Evolutionary conservation across 192 early-diverging fungal species (phyloP).

Genomic region (Mortierella antarctica): DNA sequence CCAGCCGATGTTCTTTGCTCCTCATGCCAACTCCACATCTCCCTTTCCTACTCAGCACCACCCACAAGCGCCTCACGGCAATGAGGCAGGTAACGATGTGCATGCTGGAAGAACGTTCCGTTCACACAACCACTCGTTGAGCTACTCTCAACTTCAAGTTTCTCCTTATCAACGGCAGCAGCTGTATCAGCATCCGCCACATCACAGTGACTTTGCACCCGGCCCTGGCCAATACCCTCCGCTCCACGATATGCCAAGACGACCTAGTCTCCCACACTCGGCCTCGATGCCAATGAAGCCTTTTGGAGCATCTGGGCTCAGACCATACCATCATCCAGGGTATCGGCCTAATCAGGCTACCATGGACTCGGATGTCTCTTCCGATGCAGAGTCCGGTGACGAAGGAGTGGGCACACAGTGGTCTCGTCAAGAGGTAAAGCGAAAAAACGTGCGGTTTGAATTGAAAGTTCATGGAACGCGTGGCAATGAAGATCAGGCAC

Average conservation of each 20-base stretch:
- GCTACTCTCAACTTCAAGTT: constrained; percentile 30
- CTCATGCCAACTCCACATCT: background rate
- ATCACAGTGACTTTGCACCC: background rate
- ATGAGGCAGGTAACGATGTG: constrained; percentile 2
- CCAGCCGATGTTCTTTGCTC: background rate
- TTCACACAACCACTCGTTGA: constrained; percentile 30
- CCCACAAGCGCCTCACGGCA: background rate
- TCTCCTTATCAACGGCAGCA: constrained; percentile 10
- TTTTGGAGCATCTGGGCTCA: background rate
- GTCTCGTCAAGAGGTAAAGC: constrained; percentile 45
- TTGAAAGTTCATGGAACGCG: no score
- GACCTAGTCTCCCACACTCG: background rate
- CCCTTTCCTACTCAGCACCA: constrained; percentile 1
- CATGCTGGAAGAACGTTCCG: background rate
- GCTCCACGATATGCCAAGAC: background rate
- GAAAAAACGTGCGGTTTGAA: no score
- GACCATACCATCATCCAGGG: background rate
- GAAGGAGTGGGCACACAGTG: constrained; percentile 25
- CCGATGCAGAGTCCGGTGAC: constrained; percentile 28
- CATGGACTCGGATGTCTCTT: constrained; percentile 45
- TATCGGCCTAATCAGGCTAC: constrained; percentile 1
- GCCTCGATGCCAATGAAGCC: constrained; percentile 31
- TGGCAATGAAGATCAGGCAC: no score
- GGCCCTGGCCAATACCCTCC: no score
- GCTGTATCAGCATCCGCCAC: constrained; percentile 7